phyloP scores from a whole-genome alignment of 2,329 filamentous ascomycete species.

The Beauveria varroae region DNA sequence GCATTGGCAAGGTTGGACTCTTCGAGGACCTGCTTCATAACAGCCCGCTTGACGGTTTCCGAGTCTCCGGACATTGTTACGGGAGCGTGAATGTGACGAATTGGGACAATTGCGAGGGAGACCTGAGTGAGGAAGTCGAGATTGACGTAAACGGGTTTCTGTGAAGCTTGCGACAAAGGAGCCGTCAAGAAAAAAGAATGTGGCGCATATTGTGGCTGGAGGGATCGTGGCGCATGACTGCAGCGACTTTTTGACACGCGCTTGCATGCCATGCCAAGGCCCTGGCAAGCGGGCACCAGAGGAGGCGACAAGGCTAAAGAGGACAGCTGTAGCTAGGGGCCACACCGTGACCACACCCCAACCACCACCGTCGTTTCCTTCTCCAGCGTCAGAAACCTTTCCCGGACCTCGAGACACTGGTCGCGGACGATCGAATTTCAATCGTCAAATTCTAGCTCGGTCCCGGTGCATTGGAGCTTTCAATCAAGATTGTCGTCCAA shows the following conservation, averaged over 20 bases:
- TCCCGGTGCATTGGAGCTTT: neutral
- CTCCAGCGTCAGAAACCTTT: neutral
- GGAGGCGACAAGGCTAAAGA: neutral
- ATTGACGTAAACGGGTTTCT: no score
- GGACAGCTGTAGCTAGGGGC: constrained; percentile 10
- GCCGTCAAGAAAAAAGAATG: neutral
- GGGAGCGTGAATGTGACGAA: neutral
- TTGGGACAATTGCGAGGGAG: neutral
- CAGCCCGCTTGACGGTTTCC: constrained; percentile 49
- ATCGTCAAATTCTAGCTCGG: neutral
- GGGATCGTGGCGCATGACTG: neutral
- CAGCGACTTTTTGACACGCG: neutral
- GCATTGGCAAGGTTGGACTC: constrained; percentile 63
- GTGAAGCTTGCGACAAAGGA: neutral
- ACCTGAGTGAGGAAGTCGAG: neutral
- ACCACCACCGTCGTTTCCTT: neutral
- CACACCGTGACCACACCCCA: neutral
- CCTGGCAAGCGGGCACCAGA: neutral
- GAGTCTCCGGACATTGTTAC: constrained; percentile 45
- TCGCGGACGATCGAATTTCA: neutral
- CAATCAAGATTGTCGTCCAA: neutral
- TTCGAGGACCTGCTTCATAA: constrained; percentile 57
- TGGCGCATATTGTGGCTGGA: neutral
- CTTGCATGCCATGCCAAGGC: neutral
- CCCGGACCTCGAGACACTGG: neutral